phyloP scores from a whole-genome alignment of 495 filamentous ascomycete species.

The Collariella sp. region DNA sequence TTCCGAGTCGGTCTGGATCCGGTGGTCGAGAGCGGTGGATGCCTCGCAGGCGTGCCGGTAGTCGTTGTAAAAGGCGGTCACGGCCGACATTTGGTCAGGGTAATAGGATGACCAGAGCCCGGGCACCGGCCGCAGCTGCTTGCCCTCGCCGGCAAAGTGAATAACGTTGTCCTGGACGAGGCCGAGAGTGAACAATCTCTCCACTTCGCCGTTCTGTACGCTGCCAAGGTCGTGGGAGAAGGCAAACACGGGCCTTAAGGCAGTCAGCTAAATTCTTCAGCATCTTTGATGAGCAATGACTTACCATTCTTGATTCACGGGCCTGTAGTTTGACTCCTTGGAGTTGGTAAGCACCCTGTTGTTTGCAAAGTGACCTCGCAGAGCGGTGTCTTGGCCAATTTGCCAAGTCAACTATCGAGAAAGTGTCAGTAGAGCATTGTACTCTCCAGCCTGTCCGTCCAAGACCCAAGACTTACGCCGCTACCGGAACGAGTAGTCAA shows the following conservation, averaged over 20 bases:
- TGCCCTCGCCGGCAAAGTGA: conserved; percentile 63
- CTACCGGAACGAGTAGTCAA: conserved; percentile 43
- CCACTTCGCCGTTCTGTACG: conserved; percentile 24
- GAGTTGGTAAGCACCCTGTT: conserved; percentile 55
- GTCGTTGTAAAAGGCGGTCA: conserved; percentile 67
- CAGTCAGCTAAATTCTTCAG: conserved; percentile 11
- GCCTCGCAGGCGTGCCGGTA: conserved; percentile 46
- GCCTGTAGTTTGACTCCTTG: conserved; percentile 56
- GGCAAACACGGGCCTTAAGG: conserved; percentile 68
- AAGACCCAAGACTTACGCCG: conserved; percentile 27
- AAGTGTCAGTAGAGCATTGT: conserved; percentile 11
- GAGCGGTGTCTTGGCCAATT: conserved; percentile 54
- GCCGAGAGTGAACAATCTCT: conserved; percentile 67
- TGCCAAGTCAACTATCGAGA: conserved; percentile 46
- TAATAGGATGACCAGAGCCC: conserved; percentile 73
- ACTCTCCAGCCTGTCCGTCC: not conserved
- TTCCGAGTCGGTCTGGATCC: conserved; percentile 62
- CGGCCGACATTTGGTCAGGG: conserved; percentile 45
- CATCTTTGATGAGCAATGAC: not conserved
- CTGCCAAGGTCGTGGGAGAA: conserved; percentile 67
- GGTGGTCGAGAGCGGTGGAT: conserved; percentile 56
- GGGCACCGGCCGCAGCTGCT: conserved; percentile 55
- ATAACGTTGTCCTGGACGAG: conserved; percentile 65
- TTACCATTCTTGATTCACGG: conserved; percentile 61
- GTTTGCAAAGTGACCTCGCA: conserved; percentile 58